Percentiles rank a stretch among this genome's conserved stretches.
phyloP scores from a whole-genome alignment of 371 early-diverging fungal genomes.

The Actinomortierella wolfii region DNA sequence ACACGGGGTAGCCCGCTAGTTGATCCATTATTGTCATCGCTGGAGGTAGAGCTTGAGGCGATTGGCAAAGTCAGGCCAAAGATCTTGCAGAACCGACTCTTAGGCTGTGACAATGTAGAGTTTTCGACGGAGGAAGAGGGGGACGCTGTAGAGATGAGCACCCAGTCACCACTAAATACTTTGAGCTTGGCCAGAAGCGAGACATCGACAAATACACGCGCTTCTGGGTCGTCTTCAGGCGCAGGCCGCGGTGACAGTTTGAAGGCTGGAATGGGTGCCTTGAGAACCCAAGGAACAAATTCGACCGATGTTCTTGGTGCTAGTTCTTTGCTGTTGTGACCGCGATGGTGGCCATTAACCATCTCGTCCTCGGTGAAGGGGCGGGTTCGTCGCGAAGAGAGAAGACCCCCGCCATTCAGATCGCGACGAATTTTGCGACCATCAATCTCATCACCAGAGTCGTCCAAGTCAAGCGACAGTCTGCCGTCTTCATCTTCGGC shows the following conservation, averaged over 20 bases:
- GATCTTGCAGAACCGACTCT: conserved; percentile 23
- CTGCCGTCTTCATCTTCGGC: conserved; percentile 3
- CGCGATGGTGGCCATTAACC: too few species aligned
- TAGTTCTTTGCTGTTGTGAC: not conserved
- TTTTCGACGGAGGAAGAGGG: conserved; percentile 2
- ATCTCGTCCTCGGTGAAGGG: not conserved
- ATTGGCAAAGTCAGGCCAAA: conserved; percentile 24
- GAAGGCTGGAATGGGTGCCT: conserved; percentile 52
- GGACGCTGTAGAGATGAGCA: conserved; percentile 24
- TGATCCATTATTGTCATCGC: not conserved
- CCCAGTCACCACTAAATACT: conserved; percentile 82
- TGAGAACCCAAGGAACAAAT: conserved; percentile 49
- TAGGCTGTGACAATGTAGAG: conserved; percentile 3
- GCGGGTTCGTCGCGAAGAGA: conserved; percentile 30
- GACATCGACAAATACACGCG: conserved; percentile 59
- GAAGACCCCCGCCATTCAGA: conserved; percentile 29
- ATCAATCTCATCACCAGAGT: conserved; percentile 45
- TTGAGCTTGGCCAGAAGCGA: conserved; percentile 64
- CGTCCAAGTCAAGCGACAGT: conserved; percentile 38
- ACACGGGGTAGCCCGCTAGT: conserved; percentile 40
- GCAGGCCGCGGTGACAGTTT: conserved; percentile 59
- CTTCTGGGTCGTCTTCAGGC: conserved; percentile 60
- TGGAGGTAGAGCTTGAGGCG: not conserved
- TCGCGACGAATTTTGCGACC: conserved; percentile 37
- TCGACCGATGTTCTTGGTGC: conserved; percentile 32